Evolutionary conservation across 805 yeast species (phyloP), one percentile per base, ranked within the genome.

Genomic region (Kregervanrija delftensis): DNA sequence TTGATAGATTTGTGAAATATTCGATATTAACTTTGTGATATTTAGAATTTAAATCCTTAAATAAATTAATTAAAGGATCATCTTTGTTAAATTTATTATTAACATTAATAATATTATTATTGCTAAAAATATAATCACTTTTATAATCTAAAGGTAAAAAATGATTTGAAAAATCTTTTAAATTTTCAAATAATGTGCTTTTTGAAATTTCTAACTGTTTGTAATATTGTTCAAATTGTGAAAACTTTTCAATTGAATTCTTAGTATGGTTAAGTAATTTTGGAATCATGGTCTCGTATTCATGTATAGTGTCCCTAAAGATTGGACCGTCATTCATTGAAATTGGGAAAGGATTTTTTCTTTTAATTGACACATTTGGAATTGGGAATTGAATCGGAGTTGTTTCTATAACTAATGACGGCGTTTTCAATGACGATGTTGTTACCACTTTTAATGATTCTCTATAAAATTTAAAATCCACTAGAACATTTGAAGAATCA

Each of bases 291-390:
- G 40, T 38, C 43, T 65, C 69, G 36, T 55, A 63, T 14, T 53
- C 55, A 12, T 44, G 42, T 11, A 65, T 35, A 1, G 63, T 47
- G 16, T 56, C 60, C 42, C 69, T 49, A 35, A 64, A 61, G 5
- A 52, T 46, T 1, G 69, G 68, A 5, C 67, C 75, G 59, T 71
- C 70, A 47, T 67, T 54, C 63, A 60, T 45, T 0, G 63, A 54
- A 10, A 61, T 45, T 1, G 61, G 61, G 34, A 54, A 61, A 11
- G 63, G 63, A 35, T 53, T 54, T 34, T 15, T 30, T 6, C 28
- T 22, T 22, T 22, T 22, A 6, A 22, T 8, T 22, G 28, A 22
- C 8, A 6, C 8, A 22, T 8, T 22, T 6, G 28, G 28, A 22
- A 22, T 5, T 22, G 28, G 28, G 8, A 22, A 22, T 22, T 22